Evolutionary conservation across 495 filamentous ascomycete species (phyloP), one percentile per base, ranked within the genome.

Genomic region (Penicillium antarcticum): DNA sequence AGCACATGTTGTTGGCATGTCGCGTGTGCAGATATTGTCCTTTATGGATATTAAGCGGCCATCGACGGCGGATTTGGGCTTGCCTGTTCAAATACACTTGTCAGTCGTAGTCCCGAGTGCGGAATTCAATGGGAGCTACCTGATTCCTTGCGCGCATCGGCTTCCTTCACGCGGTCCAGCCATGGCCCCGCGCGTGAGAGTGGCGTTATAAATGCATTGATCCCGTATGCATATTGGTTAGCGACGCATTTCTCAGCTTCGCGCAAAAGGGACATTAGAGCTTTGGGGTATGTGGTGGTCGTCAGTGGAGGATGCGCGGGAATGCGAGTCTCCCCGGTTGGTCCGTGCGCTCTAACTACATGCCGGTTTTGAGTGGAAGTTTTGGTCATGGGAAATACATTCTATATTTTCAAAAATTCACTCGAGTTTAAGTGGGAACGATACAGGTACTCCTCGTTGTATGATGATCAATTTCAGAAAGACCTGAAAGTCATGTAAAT

Each of bases 11-110:
- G 91, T 95, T 3, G 85, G 80, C 14, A 85, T 66, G 14, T 79
- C 73, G 31, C 69, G 66, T 0, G 88, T 91, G 58, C 86, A 85
- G 55, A 96, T 96, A 65, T 95, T 96, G 72, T 96, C 91, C 70
- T 96, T 96, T 36, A 95, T 77, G 10, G 87, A 86, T 35, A 96
- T 76, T 18, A 85, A 48, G n/a, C 71, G 71, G 31, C 84, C 85
- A 32, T 77, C 74, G 1, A 77, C 14, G 10, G 52, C 41, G 3
- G 74, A 77, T 23, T 60, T 72, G 6, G 59, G 51, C 1, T 45
- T 66, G 18, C 70, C 68, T 74, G 21, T 26, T 18, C 10, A 42
- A 13, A 31, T n/a, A 42, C 4, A 8, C 16, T 33, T 7, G 41
- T 63, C 26, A 56, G 37, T 32, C 34, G 19, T 26, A 14, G n/a